Conservation (phyloP, 257 asterid genomes). For the Orobanche coerulescens region DNA sequence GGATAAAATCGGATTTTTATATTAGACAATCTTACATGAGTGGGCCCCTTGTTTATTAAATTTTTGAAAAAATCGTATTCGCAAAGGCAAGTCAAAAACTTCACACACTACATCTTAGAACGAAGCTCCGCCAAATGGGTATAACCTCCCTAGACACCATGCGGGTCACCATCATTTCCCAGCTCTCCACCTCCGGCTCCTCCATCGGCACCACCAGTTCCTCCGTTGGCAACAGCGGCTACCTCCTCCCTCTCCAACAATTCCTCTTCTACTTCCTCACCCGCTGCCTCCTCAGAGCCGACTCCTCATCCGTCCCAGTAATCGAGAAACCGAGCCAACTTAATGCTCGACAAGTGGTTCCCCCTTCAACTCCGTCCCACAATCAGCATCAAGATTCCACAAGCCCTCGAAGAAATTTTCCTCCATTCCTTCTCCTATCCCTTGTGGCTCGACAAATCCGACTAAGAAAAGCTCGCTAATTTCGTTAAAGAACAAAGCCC, state of each 20-base stretch:
- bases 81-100: constrained; percentile 50
- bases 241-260: constrained; percentile 39
- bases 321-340: constrained; percentile 42
- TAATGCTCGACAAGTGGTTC: constrained; percentile 62
- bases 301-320: constrained; percentile 44
- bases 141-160: constrained; percentile 43
- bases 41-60: too few species aligned
- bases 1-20: too few species aligned
- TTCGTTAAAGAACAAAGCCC: constrained; percentile 45
- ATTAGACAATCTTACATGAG: too few species aligned
- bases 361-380: constrained; percentile 72
- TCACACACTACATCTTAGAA: constrained; percentile 48
- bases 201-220: constrained; percentile 25
- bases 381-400: constrained; percentile 32
- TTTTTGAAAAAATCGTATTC: too few species aligned
- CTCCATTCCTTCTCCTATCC: constrained; percentile 83
- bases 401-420: constrained; percentile 70
- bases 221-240: constrained; percentile 22
- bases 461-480: constrained; percentile 47
- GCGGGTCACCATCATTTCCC: constrained; percentile 49
- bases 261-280: constrained; percentile 77
- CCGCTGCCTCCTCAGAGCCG: constrained; percentile 53
- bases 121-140: constrained; percentile 71
- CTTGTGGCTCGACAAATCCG: constrained; percentile 48
- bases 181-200: constrained; percentile 36